Base-by-base conservation (phyloP, 2,329 filamentous ascomycete genomes). In the Botryotinia globosa region DNA sequence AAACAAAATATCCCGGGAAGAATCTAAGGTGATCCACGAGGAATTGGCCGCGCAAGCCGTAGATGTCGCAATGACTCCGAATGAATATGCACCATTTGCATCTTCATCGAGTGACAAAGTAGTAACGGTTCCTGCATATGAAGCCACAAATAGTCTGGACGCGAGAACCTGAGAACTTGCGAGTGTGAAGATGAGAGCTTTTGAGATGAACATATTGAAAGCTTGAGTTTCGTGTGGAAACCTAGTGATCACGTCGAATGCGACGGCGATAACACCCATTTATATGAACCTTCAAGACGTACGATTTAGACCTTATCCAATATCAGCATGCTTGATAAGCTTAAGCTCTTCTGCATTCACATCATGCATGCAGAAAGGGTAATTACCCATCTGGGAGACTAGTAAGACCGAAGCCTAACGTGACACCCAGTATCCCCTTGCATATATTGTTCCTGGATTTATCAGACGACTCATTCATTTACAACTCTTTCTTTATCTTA, bases 181-280 rank as follows among this genome's bases (percentile, higher is more conserved):
- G 34, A 68, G 22, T 3, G 48, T n/a, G n/a, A 68, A 48, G 20
- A 68, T 39, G 18, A 68, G 48, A 7, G 51, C 44, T 32, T 48
- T 29, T n/a, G 65, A 68, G 48, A 42, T 32, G 18, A 68, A 56
- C 65, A 68, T 68, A 16, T 42, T 42, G n/a, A 56, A 56, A 56
- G 65, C 37, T 51, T 63, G 37, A 44, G 37, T n/a, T 29, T n/a
- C 25, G 61, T 20, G 8, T 67, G 32, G 25, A n/a, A 54, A 42
- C 39, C 59, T 32, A n/a, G 61, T 2, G 25, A 54, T 22, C 4
- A 22, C 34, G n/a, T 56, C 51, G 51, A 56, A 56, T 18, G 29
- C 29, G 51, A 5, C 25, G 18, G 32, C 34, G 32, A 18, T 20
- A 22, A 12, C 34, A 54, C 8, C 48, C 7, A 39, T 22, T 67